Base-by-base conservation (phyloP, 1,284 basidiomycete genomes). In the Ustilago loliicola region DNA sequence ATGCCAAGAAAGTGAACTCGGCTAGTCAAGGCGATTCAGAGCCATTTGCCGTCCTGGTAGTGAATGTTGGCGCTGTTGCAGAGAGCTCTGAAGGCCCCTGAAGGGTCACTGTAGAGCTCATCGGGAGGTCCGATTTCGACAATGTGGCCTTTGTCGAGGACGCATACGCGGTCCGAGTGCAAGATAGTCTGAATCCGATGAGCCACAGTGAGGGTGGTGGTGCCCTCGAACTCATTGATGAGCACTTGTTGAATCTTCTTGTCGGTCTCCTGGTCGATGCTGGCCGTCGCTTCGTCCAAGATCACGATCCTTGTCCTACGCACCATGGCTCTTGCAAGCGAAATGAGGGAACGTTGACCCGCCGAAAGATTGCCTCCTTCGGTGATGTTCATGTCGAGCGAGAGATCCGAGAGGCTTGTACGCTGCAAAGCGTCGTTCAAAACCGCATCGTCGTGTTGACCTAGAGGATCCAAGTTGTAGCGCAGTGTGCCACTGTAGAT, bases 351-450 rank as follows among this genome's bases (percentile, higher is more conserved):
- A 10, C 93, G 90, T 90, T 94, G 85, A 4, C 87, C 87, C 13
- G 85, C 86, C 80, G 45, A 91, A 91, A 29, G 91, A 52, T 96
- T 97, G 25, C 88, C 88, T 29, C 95, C 95, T 84, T 93, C 92
- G 72, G 95, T 93, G 68, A 97, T 91, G 2, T 90, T 87, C 36
- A 90, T 92, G 83, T 96, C 72, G 3, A 78, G 74, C 10, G 34
- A 21, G 5, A 79, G 67, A 25, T 57, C 90, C 55, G 89, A 74
- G 27, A 87, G 72, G 57, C 77, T 77, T 1, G 83, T 70, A 11
- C 82, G 81, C 38, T 80, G 74, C 50, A 87, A 67, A 0, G 85
- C 86, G 32, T 83, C 80, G 74, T 81, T 78, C 15, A 87, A 65
- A 4, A 48, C 36, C 30, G 73, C 66, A 27, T 83, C 77, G 34